These are phyloP conservation scores for Leccinum boreale DNA, from an alignment of 768 basidiomycete genomes.

Conservation along the genomic window DNA sequence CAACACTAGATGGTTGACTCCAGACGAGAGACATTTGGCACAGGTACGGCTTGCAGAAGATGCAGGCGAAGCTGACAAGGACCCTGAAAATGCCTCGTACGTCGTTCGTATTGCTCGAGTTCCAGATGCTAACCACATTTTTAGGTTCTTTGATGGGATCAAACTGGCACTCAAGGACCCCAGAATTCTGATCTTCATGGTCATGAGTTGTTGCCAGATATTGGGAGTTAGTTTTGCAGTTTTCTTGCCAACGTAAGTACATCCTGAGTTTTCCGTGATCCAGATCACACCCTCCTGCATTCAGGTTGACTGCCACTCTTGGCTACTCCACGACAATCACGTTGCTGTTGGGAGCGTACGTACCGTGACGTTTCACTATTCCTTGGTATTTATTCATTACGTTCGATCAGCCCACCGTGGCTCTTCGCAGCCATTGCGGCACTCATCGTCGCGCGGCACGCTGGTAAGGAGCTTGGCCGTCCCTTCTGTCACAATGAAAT, in stretches of 20 bases:
- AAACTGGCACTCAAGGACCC: conserved; percentile 55
- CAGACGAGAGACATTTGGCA: conserved; percentile 52
- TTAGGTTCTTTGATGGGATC: conserved; percentile 28
- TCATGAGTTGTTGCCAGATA: conserved; percentile 52
- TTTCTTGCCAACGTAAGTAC: conserved; percentile 52
- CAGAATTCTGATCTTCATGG: conserved; percentile 49
- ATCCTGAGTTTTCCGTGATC: not conserved
- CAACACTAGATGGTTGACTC: conserved; percentile 59
- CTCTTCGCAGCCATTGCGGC: conserved; percentile 49
- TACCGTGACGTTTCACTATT: not conserved
- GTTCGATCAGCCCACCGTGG: conserved; percentile 54
- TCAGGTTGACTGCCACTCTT: conserved; percentile 57
- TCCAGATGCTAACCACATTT: not conserved
- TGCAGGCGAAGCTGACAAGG: conserved; percentile 63
- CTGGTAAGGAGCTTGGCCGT: conserved; percentile 30
- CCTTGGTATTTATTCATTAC: not conserved
- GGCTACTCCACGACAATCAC: conserved; percentile 60
- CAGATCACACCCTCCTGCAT: not conserved
- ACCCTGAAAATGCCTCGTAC: conserved; percentile 54
- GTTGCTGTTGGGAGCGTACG: conserved; percentile 59
- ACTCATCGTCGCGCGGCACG: conserved; percentile 53
- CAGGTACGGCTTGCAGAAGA: conserved; percentile 67
- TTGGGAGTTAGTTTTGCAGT: conserved; percentile 59
- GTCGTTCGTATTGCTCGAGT: conserved; percentile 16
- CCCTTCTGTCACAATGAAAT: not conserved